Base-by-base conservation (phyloP, 805 yeast genomes). In the Helenozyma rhizophorensis region DNA sequence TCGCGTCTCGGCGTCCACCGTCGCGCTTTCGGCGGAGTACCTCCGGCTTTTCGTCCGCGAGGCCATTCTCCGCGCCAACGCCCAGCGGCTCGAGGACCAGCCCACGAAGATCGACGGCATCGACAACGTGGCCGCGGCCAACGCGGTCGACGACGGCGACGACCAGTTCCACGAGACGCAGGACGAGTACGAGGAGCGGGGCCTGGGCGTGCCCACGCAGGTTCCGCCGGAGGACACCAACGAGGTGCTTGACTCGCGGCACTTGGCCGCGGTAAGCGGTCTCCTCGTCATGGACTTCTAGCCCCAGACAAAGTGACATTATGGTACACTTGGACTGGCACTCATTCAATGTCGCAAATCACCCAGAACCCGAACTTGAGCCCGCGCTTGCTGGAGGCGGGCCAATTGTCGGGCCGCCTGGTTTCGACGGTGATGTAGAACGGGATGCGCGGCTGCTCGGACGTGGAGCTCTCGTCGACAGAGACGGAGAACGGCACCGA, bases 31-130 rank as follows among this genome's bases (percentile, higher is more conserved):
- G 2, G 53, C 77, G 1, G 80, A 76, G 45, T 78, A 78, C 48
- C 62, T 76, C 13, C 55, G 69, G 25, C 58, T 78, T 48, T 78
- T 78, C 46, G 67, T 79, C 11, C 65, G 67, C 28, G 85, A 78
- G 50, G 83, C 83, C 0, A 63, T 78, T 2, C 47, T 70, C 6
- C 48, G 85, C 36, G 69, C 83, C 8, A 76, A 78, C 41, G 79
- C 76, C 37, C 75, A 69, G 29, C 47, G 78, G 21, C 25, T 55
- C 9, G 40, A 48, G 11, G 70, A 65, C 26, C 56, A 49, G 14
- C 53, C 40, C 23, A 33, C 40, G 11, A 47, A 42, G 11, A 58
- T 57, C 1, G 69, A 62, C 38, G 63, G 62, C 2, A 60, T 62
- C 10, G 68, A 60, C 35, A 54, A 51, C 19, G 42, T 56, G 2